Percentiles rank a stretch among this genome's conserved stretches.
phyloP scores from a whole-genome alignment of 2,329 filamentous ascomycete genomes.

The Biscogniauxia marginata region DNA sequence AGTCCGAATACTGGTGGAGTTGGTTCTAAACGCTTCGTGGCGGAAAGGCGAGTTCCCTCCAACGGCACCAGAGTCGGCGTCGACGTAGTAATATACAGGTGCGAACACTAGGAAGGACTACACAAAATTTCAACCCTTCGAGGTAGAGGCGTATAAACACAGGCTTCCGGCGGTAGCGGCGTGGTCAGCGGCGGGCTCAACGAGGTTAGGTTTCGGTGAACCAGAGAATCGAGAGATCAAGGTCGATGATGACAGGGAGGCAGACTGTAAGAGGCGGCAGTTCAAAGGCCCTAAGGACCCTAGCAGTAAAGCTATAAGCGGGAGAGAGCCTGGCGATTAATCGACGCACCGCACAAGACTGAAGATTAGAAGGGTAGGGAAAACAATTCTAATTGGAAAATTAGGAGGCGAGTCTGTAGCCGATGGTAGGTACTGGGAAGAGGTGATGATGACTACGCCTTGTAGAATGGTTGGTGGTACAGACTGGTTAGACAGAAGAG shows the following conservation, averaged over 20 bases:
- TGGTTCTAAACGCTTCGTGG: not conserved
- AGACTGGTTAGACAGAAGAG: not conserved
- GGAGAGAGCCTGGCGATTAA: not conserved
- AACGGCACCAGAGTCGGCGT: not conserved
- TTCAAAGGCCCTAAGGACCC: not conserved
- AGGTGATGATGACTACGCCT: not conserved
- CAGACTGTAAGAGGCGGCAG: conserved; percentile 4
- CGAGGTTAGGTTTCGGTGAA: not conserved
- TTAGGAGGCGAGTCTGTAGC: too few species aligned
- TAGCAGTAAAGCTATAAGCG: not conserved
- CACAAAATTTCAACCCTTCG: not conserved
- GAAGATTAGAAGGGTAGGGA: not conserved
- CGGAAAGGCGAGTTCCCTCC: not conserved
- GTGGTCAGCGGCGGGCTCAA: not conserved
- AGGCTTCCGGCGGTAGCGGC: not conserved
- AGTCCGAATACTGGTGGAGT: not conserved
- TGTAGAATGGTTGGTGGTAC: not conserved
- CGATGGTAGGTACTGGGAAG: not conserved
- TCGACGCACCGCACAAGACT: not conserved
- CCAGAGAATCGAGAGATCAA: conserved; percentile 1
- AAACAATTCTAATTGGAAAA: too few species aligned
- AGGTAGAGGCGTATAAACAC: not conserved
- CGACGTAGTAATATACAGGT: not conserved
- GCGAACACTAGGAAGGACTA: not conserved
- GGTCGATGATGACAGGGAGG: not conserved